These are phyloP conservation scores for Neltuma alba DNA, from an alignment of 306 rosid genomes.

Conservation along the genomic window DNA sequence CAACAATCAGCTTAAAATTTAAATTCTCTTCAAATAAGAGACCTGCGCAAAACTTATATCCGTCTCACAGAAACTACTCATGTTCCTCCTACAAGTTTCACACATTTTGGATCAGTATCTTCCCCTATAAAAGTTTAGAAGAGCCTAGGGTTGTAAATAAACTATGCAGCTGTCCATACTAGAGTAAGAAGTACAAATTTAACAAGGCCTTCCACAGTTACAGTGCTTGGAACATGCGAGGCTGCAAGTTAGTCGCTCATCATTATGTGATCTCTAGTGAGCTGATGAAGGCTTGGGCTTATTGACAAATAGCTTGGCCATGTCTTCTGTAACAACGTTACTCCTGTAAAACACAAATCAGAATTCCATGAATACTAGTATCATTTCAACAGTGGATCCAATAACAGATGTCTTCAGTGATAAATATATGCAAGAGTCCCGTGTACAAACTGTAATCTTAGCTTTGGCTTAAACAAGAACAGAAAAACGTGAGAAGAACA, in stretches of 20 bases:
- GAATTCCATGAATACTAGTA: conserved; percentile 28
- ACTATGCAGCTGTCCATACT: conserved; percentile 20
- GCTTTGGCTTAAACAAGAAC: neutral
- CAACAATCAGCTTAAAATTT: neutral
- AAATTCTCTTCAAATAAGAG: neutral
- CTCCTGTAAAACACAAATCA: conserved; percentile 62
- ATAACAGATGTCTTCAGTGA: too few relatives aligned
- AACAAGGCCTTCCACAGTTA: conserved; percentile 29
- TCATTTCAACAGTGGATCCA: too few relatives aligned
- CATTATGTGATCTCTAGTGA: conserved; percentile 31
- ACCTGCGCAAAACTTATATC: neutral
- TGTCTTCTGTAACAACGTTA: conserved; percentile 90
- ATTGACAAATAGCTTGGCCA: conserved; percentile 83
- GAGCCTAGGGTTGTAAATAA: conserved; percentile 34
- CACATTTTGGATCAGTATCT: neutral
- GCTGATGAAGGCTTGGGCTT: conserved; percentile 49
- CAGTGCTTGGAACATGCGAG: conserved; percentile 15
- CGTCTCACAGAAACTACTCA: neutral
- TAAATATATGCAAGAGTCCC: too few relatives aligned
- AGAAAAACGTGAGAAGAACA: neutral
- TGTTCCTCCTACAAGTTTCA: neutral
- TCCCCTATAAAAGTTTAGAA: neutral
- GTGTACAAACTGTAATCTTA: neutral
- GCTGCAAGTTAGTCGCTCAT: conserved; percentile 33
- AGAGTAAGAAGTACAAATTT: conserved; percentile 39